These are phyloP conservation scores for Coriaria nepalensis DNA, from an alignment of 306 rosid genomes.

Conservation along the genomic window DNA sequence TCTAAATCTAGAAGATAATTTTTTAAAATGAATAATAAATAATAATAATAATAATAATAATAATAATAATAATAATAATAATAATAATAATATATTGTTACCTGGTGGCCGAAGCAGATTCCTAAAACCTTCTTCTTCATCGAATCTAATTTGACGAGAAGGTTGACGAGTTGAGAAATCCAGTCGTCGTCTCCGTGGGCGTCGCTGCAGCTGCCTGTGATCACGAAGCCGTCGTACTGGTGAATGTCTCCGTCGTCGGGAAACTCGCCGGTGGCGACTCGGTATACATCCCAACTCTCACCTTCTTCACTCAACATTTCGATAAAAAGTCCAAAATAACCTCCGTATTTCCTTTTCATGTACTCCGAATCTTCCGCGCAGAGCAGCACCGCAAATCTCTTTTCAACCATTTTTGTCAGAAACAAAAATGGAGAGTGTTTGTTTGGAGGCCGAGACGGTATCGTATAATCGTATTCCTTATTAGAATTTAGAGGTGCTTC, in stretches of 20 bases:
- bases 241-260: constrained; percentile 32
- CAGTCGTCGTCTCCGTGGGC: constrained; percentile 69
- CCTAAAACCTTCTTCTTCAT: constrained; percentile 61
- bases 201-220: constrained; percentile 76
- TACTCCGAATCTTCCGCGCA: constrained; percentile 90
- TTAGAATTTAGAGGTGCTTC: no score
- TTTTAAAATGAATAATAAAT: no score
- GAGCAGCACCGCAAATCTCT: constrained; percentile 42
- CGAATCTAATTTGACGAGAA: constrained; percentile 32
- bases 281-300: constrained; percentile 57
- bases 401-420: no score
- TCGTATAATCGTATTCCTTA: no score
- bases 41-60: no score
- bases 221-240: constrained; percentile 55
- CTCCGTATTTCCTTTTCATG: constrained; percentile 56
- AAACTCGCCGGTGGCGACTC: constrained; percentile 43
- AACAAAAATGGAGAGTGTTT: no score
- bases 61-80: no score
- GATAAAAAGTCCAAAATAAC: constrained; percentile 56
- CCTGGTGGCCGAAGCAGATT: constrained; percentile 73
- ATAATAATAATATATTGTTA: no score
- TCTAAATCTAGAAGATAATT: no score
- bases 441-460: no score
- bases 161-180: constrained; percentile 46
- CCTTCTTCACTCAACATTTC: constrained; percentile 64